A percentile compares a stretch with the other conserved stretches of the same genome.
phyloP scores from a whole-genome alignment of 1,139 yeast species.

The Wickerhamomyces sp. region DNA sequence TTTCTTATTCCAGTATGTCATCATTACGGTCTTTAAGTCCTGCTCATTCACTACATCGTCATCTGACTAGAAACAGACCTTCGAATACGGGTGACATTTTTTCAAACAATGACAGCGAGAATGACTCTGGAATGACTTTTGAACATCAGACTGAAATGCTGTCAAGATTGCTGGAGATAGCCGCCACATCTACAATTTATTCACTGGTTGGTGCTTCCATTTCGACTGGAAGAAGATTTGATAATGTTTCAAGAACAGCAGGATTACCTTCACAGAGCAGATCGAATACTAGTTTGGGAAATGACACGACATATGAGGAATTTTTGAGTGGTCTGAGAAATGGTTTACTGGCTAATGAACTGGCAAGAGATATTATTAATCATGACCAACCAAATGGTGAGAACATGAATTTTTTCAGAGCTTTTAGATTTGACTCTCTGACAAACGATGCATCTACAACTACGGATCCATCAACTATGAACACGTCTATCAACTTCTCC shows the following conservation, averaged over 20 bases:
- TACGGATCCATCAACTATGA: not conserved
- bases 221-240: constrained; percentile 25
- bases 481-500: constrained; percentile 1
- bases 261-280: not conserved
- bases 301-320: constrained; percentile 33
- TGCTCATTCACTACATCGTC: no score
- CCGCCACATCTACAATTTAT: constrained; percentile 41
- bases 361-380: constrained; percentile 18
- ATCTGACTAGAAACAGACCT: no score
- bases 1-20: constrained; percentile 1
- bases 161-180: constrained; percentile 38
- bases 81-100: not conserved
- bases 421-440: constrained; percentile 43
- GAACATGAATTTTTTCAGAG: constrained; percentile 43
- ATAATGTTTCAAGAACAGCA: constrained; percentile 16
- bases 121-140: constrained; percentile 10
- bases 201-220: constrained; percentile 31
- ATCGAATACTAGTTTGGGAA: constrained; percentile 7
- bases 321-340: constrained; percentile 35
- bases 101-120: not conserved
- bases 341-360: constrained; percentile 35
- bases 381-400: constrained; percentile 2
- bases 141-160: constrained; percentile 36
- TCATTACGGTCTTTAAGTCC: constrained; percentile 1
- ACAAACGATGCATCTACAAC: not conserved